Base-by-base conservation (phyloP, 768 basidiomycete species). In the Podaxis sp. region DNA sequence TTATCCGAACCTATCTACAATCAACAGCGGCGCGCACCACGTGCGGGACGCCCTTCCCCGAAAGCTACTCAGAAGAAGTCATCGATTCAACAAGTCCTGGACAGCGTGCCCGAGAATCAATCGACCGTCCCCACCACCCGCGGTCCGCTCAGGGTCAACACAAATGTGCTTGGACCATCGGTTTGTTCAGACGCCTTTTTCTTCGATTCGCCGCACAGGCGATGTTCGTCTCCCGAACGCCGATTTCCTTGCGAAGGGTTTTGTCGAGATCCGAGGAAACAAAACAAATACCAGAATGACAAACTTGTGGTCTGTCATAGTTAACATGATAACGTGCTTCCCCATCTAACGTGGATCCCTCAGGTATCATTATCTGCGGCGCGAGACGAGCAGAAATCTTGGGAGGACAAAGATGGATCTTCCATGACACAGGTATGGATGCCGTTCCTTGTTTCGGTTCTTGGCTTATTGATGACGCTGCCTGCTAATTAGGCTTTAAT, bases 311-410 rank as follows among this genome's bases (percentile, higher is more conserved):
- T 77, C 57, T 17, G 75, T 69, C n/a, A 28, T 33, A 15, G 4
- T 36, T 38, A 24, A 13, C 9, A 22, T 58, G 19, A 59, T 9
- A 24, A 3, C 28, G 8, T 49, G 13, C 5, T 9, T 17, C 2
- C 33, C 8, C 33, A 33, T 33, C 1, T 39, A 11, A 52, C 24
- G 3, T 8, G 30, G 12, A 11, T 26, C 8, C 6, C 13, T 2
- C 39, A 79, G 77, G 75, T 79, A 22, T 74, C 76, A 8, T 52
- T 80, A 39, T 72, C 76, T 0, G 75, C 78, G 0, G 73, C 76
- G 9, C 75, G 75, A 57, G 79, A 80, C 60, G 68, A 71, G 22
- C 77, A 80, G 63, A 56, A 70, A 30, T 70, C 78, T 13, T 79
- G 77, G 77, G 76, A 79, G 38, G 74, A 73, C 55, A 59, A 52